A percentile compares a stretch with the other conserved stretches of the same genome.
These are phyloP conservation scores for Cercospora sp. DNA, from an alignment of 2,329 filamentous ascomycete genomes.

Conservation along the genomic window DNA sequence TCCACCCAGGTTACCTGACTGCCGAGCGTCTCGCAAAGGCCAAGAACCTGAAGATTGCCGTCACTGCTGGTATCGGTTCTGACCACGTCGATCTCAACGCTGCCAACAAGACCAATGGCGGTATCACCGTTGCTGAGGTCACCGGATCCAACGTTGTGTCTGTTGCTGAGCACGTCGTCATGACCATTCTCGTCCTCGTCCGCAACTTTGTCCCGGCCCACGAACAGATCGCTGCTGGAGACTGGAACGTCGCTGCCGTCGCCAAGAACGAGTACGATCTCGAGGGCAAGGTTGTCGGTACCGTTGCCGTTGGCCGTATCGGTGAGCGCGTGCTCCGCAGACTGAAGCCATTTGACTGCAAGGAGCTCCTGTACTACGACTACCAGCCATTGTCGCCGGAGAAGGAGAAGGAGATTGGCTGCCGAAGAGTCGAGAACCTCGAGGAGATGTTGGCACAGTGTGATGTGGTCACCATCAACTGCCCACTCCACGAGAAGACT, in stretches of 20 bases:
- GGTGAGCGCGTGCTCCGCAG: conserved; percentile 96
- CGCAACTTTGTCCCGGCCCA: conserved; percentile 99
- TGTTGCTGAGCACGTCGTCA: conserved; percentile 97
- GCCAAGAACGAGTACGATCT: conserved; percentile 99
- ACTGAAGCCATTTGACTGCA: conserved; percentile 98
- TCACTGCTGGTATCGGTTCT: conserved; percentile 96
- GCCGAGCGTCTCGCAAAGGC: conserved; percentile 95
- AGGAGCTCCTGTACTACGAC: conserved; percentile 98
- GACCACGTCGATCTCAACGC: conserved; percentile 97
- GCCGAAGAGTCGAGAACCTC: conserved; percentile 80
- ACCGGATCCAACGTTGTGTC: conserved; percentile 98
- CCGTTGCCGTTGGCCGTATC: conserved; percentile 95
- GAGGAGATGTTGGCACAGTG: conserved; percentile 95
- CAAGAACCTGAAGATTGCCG: conserved; percentile 96
- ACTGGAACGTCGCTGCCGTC: conserved; percentile 93
- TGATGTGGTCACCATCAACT: conserved; percentile 99
- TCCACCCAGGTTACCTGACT: conserved; percentile 97
- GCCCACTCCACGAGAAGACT: conserved; percentile 97
- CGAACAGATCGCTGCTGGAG: conserved; percentile 83
- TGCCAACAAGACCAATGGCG: conserved; percentile 97
- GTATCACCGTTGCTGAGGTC: conserved; percentile 94
- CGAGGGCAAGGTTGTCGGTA: conserved; percentile 95
- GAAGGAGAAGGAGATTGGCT: conserved; percentile 93
- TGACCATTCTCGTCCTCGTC: conserved; percentile 95
- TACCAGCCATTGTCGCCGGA: conserved; percentile 91